Percentiles rank a stretch among this genome's conserved stretches.
Conservation (phyloP, 108 stramenopile genomes). For the Skeletonema potamos region DNA sequence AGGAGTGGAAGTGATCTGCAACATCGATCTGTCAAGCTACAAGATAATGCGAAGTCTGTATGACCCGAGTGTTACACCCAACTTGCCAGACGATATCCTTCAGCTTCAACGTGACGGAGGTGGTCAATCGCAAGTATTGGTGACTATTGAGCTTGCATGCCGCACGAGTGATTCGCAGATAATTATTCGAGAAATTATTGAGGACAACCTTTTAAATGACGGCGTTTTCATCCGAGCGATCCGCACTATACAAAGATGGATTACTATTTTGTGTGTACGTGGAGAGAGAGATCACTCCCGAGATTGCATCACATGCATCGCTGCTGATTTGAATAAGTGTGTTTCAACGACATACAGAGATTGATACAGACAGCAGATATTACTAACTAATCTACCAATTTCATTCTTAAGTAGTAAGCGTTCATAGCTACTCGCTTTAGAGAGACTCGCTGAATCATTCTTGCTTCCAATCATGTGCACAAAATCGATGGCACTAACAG, state of each 20-base stretch:
- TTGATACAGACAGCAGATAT: too few relatives aligned
- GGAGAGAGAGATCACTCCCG: conserved; percentile 58
- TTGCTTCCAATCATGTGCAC: too few relatives aligned
- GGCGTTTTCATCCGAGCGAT: conserved; percentile 57
- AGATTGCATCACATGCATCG: conserved; percentile 57
- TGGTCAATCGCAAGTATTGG: conserved; percentile 6
- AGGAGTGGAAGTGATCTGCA: conserved; percentile 29
- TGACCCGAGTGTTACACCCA: conserved; percentile 57
- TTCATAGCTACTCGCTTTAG: too few relatives aligned
- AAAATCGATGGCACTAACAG: too few relatives aligned
- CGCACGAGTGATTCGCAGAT: conserved; percentile 46
- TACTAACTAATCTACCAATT: too few relatives aligned
- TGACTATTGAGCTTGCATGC: conserved; percentile 52
- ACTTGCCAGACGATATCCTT: conserved; percentile 67
- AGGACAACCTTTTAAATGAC: conserved; percentile 71
- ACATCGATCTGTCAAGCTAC: conserved; percentile 41
- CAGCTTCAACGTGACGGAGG: conserved; percentile 33
- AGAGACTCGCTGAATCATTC: too few relatives aligned
- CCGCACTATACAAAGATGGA: conserved; percentile 60
- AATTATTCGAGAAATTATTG: conserved; percentile 68
- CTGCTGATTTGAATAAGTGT: conserved; percentile 29
- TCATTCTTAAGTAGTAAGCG: too few relatives aligned
- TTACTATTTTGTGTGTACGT: conserved; percentile 58
- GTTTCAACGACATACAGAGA: background rate
- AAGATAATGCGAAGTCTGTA: conserved; percentile 72